Conservation (phyloP, 1,284 basidiomycete genomes). For the Malassezia sp. region DNA sequence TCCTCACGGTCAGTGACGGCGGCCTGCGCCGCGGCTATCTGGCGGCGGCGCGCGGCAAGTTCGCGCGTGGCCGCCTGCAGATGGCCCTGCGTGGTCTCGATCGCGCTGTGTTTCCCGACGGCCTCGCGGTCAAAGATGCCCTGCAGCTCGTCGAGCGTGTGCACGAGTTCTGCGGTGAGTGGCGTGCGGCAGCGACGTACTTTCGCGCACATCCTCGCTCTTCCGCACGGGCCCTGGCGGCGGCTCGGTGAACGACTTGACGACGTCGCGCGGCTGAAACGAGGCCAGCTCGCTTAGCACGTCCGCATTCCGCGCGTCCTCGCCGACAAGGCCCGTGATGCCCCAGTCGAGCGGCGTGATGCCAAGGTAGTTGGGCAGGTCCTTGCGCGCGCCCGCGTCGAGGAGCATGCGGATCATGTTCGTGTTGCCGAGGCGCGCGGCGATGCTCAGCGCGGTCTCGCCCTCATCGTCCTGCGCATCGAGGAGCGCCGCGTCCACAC, state of each 20-base stretch:
- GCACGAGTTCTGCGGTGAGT: no score
- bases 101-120: constrained; percentile 69
- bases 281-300: constrained; percentile 25
- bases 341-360: constrained; percentile 82
- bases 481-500: constrained; percentile 60
- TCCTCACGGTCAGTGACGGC: constrained; percentile 36
- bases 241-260: constrained; percentile 47
- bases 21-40: constrained; percentile 28
- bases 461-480: constrained; percentile 92
- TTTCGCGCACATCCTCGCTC: constrained; percentile 72
- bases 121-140: constrained; percentile 74
- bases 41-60: constrained; percentile 71
- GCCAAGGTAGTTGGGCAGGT: constrained; percentile 84
- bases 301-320: constrained; percentile 5
- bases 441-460: constrained; percentile 89
- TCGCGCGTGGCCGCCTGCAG: constrained; percentile 79
- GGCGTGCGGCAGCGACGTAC: no score
- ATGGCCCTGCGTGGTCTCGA: constrained; percentile 73
- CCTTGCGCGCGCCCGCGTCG: constrained; percentile 84
- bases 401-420: constrained; percentile 74
- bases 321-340: constrained; percentile 23
- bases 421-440: constrained; percentile 82
- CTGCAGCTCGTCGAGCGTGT: constrained; percentile 60
- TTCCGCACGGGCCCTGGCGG: constrained; percentile 60
- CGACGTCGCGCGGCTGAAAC: constrained; percentile 54